phyloP scores from a whole-genome alignment of 352 stramenopile genomes.

The Elongisporangium undulatum region DNA sequence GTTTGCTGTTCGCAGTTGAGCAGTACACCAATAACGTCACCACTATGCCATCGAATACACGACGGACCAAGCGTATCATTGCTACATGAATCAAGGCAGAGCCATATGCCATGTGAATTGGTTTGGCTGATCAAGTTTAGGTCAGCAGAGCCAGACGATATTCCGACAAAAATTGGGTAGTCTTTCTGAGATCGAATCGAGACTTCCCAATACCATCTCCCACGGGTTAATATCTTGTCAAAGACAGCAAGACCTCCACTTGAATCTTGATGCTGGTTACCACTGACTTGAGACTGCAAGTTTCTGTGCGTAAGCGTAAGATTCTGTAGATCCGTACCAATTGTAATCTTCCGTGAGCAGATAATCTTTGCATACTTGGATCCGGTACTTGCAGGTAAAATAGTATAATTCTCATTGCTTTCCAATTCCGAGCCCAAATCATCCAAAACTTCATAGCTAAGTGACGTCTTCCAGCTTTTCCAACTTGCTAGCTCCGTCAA shows the following conservation, averaged over 20 bases:
- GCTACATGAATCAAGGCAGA: slow-evolving; percentile 29
- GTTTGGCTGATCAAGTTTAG: slow-evolving; percentile 35
- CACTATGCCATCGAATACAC: slow-evolving; percentile 26
- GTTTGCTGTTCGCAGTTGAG: slow-evolving; percentile 59
- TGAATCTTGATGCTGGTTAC: background rate
- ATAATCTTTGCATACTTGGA: slow-evolving; percentile 69
- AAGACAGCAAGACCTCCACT: slow-evolving; percentile 60
- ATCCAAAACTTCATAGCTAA: slow-evolving; percentile 48
- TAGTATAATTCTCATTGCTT: slow-evolving; percentile 33
- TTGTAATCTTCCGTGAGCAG: slow-evolving; percentile 52
- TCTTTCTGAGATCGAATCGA: slow-evolving; percentile 42
- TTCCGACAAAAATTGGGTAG: slow-evolving; percentile 67
- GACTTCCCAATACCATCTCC: slow-evolving; percentile 83
- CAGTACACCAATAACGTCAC: slow-evolving; percentile 43
- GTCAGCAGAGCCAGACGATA: slow-evolving; percentile 47
- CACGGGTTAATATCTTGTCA: slow-evolving; percentile 48
- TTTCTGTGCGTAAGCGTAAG: slow-evolving; percentile 45
- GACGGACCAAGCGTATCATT: slow-evolving; percentile 9
- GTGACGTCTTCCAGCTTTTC: slow-evolving; percentile 67
- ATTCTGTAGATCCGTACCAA: slow-evolving; percentile 62
- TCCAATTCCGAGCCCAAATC: slow-evolving; percentile 21
- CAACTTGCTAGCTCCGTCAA: slow-evolving; percentile 74
- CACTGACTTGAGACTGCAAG: background rate
- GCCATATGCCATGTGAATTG: slow-evolving; percentile 19
- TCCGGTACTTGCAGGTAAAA: slow-evolving; percentile 49